Evolutionary conservation across 176 grass and related monocot species (phyloP), one percentile per base, ranked within the genome.

Genomic region (Hyparrhenia diplandra): DNA sequence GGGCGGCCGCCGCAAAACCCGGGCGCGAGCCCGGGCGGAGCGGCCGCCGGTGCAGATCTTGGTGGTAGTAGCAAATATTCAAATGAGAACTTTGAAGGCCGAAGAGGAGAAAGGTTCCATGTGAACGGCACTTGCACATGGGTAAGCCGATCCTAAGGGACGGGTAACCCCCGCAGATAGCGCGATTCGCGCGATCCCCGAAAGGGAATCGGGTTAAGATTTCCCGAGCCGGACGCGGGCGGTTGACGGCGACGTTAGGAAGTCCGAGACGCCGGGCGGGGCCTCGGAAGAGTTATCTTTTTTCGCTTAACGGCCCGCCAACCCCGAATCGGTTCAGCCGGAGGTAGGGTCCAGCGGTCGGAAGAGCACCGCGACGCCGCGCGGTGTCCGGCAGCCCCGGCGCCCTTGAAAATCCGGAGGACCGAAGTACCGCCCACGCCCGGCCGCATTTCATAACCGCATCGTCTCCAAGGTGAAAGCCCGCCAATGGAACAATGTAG

Each of bases 31-130:
- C 84, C 39, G 67, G 84, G 77, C 77, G 84, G 84, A 86, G 84
- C 84, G 84, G 84, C 84, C 84, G 81, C 87, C 90, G 73, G 77
- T 87, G 91, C 81, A 78, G 84, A 93, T 93, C 91, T 88, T 88
- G 85, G 65, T 68, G 65, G 32, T 39, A 68, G 65, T 68, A 68
- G 32, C 32, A 68, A 71, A 41, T 71, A 71, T 45, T 71, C 40
- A 64, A 64, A 64, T 64, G 61, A 64, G 61, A 45, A 71, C 68
- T 45, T 41, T 45, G 68, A 71, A 45, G n/a, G 40, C 68, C 54
- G 35, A 37, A 37, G 64, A 37, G 64, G 34, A 37, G 64, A 37
- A 67, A 35, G 64, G 34, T 37, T 67, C 64, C 64, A 37, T 67
- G 64, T 37, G 64, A 67, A 86, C 88, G 83, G 64, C 83, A 86